phyloP scores from a whole-genome alignment of 306 rosid species.

The Mucuna pruriens region DNA sequence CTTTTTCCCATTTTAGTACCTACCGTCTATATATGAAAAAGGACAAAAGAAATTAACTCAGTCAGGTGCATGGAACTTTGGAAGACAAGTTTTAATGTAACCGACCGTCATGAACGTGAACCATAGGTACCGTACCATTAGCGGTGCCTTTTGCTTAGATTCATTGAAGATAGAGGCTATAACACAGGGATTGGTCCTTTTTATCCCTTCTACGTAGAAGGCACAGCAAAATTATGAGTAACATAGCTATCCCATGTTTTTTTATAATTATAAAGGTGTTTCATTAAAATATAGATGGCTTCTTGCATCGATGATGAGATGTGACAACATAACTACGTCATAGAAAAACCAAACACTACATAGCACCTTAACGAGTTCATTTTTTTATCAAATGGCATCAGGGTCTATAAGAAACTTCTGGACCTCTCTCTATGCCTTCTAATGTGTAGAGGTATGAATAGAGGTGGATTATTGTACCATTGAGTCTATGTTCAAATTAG shows the following conservation, averaged over 20 bases:
- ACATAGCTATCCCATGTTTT: conserved; percentile 36
- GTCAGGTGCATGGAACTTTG: conserved; percentile 32
- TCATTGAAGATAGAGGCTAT: conserved; percentile 6
- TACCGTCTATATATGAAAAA: not conserved
- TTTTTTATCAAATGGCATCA: conserved; percentile 34
- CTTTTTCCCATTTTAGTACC: not conserved
- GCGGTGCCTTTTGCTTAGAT: conserved; percentile 52
- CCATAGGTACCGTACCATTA: not conserved
- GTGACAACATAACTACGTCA: conserved; percentile 54
- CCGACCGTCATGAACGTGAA: conserved; percentile 40
- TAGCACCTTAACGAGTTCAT: conserved; percentile 41
- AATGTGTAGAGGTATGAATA: conserved; percentile 29
- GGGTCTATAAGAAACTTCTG: conserved; percentile 35
- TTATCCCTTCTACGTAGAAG: not conserved
- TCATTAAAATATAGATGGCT: not conserved
- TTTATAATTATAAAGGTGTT: not conserved
- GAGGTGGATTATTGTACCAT: not conserved
- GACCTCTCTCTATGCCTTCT: conserved; percentile 9
- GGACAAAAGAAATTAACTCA: not conserved
- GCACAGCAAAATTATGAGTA: conserved; percentile 1
- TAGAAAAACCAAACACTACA: conserved; percentile 33
- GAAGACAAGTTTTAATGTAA: conserved; percentile 29
- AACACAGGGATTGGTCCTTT: conserved; percentile 1
- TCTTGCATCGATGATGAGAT: conserved; percentile 34
- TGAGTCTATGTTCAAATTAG: not conserved